Evolutionary conservation across 345 rosid species (phyloP).

Genomic region (Ailanthus altissimus): DNA sequence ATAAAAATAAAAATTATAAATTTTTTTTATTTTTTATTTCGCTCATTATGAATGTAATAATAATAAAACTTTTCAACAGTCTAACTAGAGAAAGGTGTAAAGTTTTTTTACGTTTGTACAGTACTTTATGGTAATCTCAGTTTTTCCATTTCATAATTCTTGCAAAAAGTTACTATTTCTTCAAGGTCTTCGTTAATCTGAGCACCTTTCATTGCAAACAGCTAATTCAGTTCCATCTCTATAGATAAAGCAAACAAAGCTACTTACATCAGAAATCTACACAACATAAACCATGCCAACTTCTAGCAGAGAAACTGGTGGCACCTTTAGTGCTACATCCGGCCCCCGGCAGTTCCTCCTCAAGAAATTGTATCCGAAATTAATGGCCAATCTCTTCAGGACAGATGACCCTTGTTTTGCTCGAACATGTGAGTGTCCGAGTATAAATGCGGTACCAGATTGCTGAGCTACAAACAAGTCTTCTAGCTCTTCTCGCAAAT

Average conservation of each 20-base stretch:
- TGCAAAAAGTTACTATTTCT: not conserved
- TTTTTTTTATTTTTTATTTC: too few species aligned
- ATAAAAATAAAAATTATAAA: too few species aligned
- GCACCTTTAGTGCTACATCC: slow-evolving; percentile 88
- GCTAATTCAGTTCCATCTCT: slow-evolving; percentile 4
- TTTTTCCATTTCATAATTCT: not conserved
- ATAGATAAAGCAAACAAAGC: slow-evolving; percentile 1
- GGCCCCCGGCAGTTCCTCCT: slow-evolving; percentile 90
- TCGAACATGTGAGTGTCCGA: slow-evolving; percentile 87
- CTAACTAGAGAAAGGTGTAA: not conserved
- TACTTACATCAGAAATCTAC: slow-evolving; percentile 27
- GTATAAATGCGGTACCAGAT: slow-evolving; percentile 85
- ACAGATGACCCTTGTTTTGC: slow-evolving; percentile 96
- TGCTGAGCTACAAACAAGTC: slow-evolving; percentile 72
- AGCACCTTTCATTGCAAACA: not conserved
- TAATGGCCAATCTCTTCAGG: slow-evolving; percentile 69
- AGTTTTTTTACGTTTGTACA: not conserved
- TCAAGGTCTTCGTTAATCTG: not conserved
- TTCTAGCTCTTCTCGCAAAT: slow-evolving; percentile 61
- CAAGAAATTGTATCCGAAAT: slow-evolving; percentile 84
- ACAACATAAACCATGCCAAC: slow-evolving; percentile 98
- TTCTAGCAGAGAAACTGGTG: slow-evolving; percentile 83
- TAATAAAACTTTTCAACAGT: too few species aligned
- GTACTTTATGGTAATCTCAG: not conserved
- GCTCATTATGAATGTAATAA: too few species aligned